phyloP scores from a whole-genome alignment of 2,329 filamentous ascomycete species.

The Nemania sp. region DNA sequence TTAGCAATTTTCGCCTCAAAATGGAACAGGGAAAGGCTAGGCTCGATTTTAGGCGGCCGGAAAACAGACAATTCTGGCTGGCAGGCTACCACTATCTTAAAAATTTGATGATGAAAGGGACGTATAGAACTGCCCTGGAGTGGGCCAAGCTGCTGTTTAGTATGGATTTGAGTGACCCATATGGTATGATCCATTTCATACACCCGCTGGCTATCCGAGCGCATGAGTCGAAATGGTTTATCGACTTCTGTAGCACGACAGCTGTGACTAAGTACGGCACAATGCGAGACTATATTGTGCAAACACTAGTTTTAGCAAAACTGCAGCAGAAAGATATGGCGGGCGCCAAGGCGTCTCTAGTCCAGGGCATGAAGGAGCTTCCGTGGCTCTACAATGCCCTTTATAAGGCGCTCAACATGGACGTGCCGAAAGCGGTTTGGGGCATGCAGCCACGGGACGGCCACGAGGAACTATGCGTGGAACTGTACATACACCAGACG shows the following conservation, averaged over 20 bases:
- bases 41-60: conserved; percentile 77
- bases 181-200: conserved; percentile 77
- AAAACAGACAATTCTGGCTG: conserved; percentile 92
- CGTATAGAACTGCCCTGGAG: conserved; percentile 88
- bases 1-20: conserved; percentile 78
- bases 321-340: conserved; percentile 69
- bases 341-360: conserved; percentile 67
- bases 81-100: conserved; percentile 86
- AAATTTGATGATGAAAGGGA: conserved; percentile 86
- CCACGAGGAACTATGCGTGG: conserved; percentile 69
- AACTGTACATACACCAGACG: conserved; percentile 74
- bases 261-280: conserved; percentile 45
- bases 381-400: conserved; percentile 85
- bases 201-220: conserved; percentile 85
- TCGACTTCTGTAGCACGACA: conserved; percentile 64
- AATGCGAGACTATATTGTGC: conserved; percentile 66
- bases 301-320: conserved; percentile 76
- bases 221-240: conserved; percentile 73
- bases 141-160: conserved; percentile 86
- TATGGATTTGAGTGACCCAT: conserved; percentile 78
- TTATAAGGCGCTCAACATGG: conserved; percentile 78
- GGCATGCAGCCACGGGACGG: conserved; percentile 69
- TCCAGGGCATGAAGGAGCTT: conserved; percentile 68
- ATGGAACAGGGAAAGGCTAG: conserved; percentile 78
- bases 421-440: conserved; percentile 81